phyloP scores from a whole-genome alignment of 2,329 filamentous ascomycete species.

The Pseudogymnoascus sp. region DNA sequence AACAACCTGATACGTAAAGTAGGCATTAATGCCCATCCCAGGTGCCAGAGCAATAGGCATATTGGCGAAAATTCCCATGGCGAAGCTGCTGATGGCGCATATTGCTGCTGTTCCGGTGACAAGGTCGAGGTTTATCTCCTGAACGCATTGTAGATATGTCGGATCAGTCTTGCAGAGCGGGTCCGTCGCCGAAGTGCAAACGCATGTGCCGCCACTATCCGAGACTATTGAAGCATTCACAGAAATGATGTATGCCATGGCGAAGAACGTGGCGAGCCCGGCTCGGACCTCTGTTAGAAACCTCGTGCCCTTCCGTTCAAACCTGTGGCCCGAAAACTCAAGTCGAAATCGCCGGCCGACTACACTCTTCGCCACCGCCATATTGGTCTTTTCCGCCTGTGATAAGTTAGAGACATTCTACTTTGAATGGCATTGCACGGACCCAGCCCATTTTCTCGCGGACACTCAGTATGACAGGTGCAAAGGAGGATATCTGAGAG shows the following conservation, averaged over 20 bases:
- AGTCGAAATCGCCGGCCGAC: conserved; percentile 70
- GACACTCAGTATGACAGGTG: not conserved
- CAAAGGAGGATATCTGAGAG: not conserved
- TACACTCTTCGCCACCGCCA: conserved; percentile 49
- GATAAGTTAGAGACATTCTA: not conserved
- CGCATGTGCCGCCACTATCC: conserved; percentile 59
- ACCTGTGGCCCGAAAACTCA: conserved; percentile 67
- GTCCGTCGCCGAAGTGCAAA: conserved; percentile 51
- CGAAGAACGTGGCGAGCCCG: conserved; percentile 64
- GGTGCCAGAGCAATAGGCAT: conserved; percentile 62
- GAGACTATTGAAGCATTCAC: conserved; percentile 24
- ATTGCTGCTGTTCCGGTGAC: conserved; percentile 83
- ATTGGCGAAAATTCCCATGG: conserved; percentile 76
- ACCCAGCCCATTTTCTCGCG: not conserved
- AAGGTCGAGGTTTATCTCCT: conserved; percentile 52
- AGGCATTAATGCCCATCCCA: conserved; percentile 78
- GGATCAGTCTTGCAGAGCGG: conserved; percentile 45
- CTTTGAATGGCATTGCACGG: not conserved
- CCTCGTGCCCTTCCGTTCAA: conserved; percentile 48
- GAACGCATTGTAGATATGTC: conserved; percentile 54
- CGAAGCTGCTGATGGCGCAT: conserved; percentile 68
- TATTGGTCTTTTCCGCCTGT: conserved; percentile 8
- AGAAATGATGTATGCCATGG: conserved; percentile 66
- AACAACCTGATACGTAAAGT: conserved; percentile 72
- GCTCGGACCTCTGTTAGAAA: conserved; percentile 82